Evolutionary conservation across 2,329 filamentous ascomycete genomes (phyloP), one percentile per base, ranked within the genome.

Genomic region (Aureobasidium sp.): DNA sequence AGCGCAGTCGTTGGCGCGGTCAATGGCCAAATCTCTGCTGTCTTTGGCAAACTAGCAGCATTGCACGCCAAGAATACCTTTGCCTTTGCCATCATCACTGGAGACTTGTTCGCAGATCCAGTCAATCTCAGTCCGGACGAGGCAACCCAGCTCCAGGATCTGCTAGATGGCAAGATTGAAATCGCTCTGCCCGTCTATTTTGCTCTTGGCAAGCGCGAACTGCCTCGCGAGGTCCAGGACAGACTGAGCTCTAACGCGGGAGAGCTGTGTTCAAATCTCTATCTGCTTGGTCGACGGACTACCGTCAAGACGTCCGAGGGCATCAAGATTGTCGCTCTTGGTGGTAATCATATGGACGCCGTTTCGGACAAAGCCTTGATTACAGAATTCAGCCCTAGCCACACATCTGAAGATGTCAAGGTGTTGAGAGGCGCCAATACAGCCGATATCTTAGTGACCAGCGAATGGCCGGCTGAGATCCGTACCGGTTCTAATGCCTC

Each of bases 101-200:
- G 93, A 52, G 86, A 96, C 64, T 76, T 97, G 6, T 97, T 97
- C 64, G 74, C 78, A 16, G 70, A 74, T 1, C 76, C 83, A 40
- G 78, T 86, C 49, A 56, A 60, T 4, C 32, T 54, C 7, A 55
- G 58, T 7, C 51, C 63, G 14, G 54, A 65, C 6, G 55, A 39
- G 4, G 75, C 83, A 35, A 75, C 80, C 11, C 66, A 70, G 8
- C 70, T 93, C 4, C 71, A 75, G 10, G 77, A 79, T 8, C 77
- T 98, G 3, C 70, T 97, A 1, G 71, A 79, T 22, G 89, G 89
- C n/a, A 75, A 79, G 10, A 83, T 95, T 49, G 66, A 75, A 19
- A 75, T 97, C 4, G 84, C 90, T 3, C 73, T 97, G 1, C 84
- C 90, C 1, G 94, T 86, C 7, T 98, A 98, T 71, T 98, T 97